A percentile compares a stretch with the other conserved stretches of the same genome.
phyloP scores from a whole-genome alignment of 2,329 filamentous ascomycete species.

The Pestalotiopsis sp. region DNA sequence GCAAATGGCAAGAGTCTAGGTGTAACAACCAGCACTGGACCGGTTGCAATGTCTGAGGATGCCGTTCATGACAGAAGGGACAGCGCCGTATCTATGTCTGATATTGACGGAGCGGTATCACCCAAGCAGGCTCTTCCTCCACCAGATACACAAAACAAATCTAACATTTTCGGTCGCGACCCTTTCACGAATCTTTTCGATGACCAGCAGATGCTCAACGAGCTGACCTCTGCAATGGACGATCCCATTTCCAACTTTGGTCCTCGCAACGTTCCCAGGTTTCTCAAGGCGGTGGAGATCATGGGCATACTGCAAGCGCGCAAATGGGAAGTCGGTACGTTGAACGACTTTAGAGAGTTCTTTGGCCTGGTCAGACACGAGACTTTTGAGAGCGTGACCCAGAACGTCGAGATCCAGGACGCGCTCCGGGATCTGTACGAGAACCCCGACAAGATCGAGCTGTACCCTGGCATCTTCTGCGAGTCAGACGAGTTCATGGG shows the following conservation, averaged over 20 bases:
- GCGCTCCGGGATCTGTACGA: slow-evolving; percentile 60
- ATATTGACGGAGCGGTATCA: not conserved
- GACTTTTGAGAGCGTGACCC: slow-evolving; percentile 59
- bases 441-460: slow-evolving; percentile 65
- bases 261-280: slow-evolving; percentile 56
- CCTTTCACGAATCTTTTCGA: slow-evolving; percentile 13
- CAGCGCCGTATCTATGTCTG: slow-evolving; percentile 13
- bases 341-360: slow-evolving; percentile 67
- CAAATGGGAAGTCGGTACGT: slow-evolving; percentile 59
- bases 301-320: slow-evolving; percentile 63
- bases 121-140: not conserved
- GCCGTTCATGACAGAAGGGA: not conserved
- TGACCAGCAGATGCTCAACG: slow-evolving; percentile 56
- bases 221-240: slow-evolving; percentile 59
- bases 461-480: slow-evolving; percentile 68
- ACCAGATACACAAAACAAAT: not conserved
- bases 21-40: not conserved
- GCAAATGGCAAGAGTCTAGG: not conserved
- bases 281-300: slow-evolving; percentile 61
- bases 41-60: not conserved
- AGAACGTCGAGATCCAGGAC: slow-evolving; percentile 54
- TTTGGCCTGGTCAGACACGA: slow-evolving; percentile 59
- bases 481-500: slow-evolving; percentile 50
- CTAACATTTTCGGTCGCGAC: not conserved
- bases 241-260: slow-evolving; percentile 62